Percentiles rank a stretch among this genome's conserved stretches.
Evolutionary conservation across 2,329 filamentous ascomycete genomes (phyloP).

Genomic region (Hymenoscyphus infarciens): DNA sequence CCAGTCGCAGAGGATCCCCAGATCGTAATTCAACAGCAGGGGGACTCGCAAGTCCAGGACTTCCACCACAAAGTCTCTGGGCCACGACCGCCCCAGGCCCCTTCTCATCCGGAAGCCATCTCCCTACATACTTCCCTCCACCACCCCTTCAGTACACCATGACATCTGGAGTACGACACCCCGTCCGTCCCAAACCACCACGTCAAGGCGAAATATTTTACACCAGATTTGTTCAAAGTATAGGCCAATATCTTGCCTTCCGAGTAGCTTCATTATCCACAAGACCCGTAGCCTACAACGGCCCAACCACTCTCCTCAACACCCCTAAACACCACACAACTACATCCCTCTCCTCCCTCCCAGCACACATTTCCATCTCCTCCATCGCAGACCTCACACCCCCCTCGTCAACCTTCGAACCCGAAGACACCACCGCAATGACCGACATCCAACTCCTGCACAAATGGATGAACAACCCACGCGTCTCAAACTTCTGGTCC

Average conservation of each 20-base stretch:
- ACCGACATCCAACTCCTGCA: slow-evolving; percentile 69
- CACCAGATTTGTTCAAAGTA: slow-evolving; percentile 76
- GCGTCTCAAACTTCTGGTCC: slow-evolving; percentile 85
- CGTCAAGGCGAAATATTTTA: slow-evolving; percentile 92
- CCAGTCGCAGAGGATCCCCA: slow-evolving; percentile 33
- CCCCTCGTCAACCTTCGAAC: slow-evolving; percentile 36
- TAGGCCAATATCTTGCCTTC: slow-evolving; percentile 83
- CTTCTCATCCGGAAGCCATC: slow-evolving; percentile 76
- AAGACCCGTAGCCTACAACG: slow-evolving; percentile 60
- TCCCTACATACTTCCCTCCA: slow-evolving; percentile 89
- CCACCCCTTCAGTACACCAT: slow-evolving; percentile 76
- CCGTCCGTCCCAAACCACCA: slow-evolving; percentile 81
- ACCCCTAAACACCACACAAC: slow-evolving; percentile 27
- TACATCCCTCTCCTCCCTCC: slow-evolving; percentile 31
- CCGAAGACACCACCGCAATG: slow-evolving; percentile 30
- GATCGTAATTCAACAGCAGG: slow-evolving; percentile 39
- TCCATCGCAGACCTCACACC: slow-evolving; percentile 39
- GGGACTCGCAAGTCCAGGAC: slow-evolving; percentile 7
- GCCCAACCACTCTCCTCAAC: slow-evolving; percentile 43
- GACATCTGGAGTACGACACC: slow-evolving; percentile 77
- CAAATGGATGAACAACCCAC: slow-evolving; percentile 83
- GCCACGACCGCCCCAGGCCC: slow-evolving; percentile 52
- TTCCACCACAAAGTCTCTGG: slow-evolving; percentile 36
- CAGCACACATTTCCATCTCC: slow-evolving; percentile 36
- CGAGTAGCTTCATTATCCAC: slow-evolving; percentile 72